These are phyloP conservation scores for Tylopilus microsporus DNA, from an alignment of 1,284 basidiomycete genomes.

Conservation along the genomic window DNA sequence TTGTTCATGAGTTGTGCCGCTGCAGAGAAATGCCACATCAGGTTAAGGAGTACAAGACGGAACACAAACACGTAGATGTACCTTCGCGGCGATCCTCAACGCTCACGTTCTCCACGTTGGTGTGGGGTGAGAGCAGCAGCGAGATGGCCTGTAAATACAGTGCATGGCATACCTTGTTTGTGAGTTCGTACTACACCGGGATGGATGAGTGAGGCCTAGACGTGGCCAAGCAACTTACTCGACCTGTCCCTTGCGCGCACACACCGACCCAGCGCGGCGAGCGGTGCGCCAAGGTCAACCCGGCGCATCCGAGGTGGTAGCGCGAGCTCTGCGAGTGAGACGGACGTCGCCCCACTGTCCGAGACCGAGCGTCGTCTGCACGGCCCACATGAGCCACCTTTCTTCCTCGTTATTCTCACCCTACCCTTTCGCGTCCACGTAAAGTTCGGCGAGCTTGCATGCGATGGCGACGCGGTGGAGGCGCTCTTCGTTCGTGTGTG, in stretches of 20 bases:
- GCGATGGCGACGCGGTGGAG: constrained; percentile 62
- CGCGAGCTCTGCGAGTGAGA: constrained; percentile 47
- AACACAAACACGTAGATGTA: constrained; percentile 18
- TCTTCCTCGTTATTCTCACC: constrained; percentile 40
- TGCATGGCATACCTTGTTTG: constrained; percentile 53
- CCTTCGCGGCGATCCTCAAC: constrained; percentile 58
- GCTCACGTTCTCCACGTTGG: constrained; percentile 26
- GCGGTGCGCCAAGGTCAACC: constrained; percentile 62
- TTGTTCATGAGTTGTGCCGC: constrained; percentile 71
- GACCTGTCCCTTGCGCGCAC: constrained; percentile 51
- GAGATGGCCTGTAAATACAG: constrained; percentile 64
- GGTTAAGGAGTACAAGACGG: background rate
- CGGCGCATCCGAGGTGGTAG: constrained; percentile 58
- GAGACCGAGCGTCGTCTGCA: constrained; percentile 34
- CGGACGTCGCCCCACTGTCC: background rate
- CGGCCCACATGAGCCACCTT: constrained; percentile 57
- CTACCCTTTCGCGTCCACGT: constrained; percentile 31
- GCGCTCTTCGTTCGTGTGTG: constrained; percentile 42
- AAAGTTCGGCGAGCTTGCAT: constrained; percentile 63
- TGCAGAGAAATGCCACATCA: constrained; percentile 22
- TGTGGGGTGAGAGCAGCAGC: constrained; percentile 54
- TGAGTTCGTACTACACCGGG: background rate
- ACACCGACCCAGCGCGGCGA: constrained; percentile 67
- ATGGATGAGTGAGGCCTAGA: background rate
- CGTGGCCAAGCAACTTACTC: constrained; percentile 44